Base-by-base conservation (phyloP, 352 stramenopile species). In the Phytophthora kernoviae region DNA sequence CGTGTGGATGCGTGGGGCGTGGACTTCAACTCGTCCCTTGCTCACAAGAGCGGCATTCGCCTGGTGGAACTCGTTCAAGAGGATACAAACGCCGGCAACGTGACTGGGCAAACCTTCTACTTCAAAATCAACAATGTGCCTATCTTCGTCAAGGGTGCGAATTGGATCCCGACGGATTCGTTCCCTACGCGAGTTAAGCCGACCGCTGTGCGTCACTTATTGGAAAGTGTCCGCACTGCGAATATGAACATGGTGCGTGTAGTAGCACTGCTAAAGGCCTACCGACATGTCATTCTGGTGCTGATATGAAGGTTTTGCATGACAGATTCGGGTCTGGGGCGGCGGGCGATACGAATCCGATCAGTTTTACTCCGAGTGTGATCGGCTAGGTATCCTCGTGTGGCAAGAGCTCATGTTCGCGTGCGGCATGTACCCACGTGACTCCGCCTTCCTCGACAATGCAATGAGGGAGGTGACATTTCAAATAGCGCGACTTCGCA, bases 341-440 rank as follows among this genome's bases (percentile, higher is more conserved):
- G 90, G 90, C 44, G 90, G 90, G 22, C 69, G 90, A 55, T 97
- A 96, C 55, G 84, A 96, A 58, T 81, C 75, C 6, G 83, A 95
- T 37, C 45, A 66, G 5, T 96, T 96, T 73, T 97, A 97, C 51
- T 65, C 65, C 2, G 56, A 87, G 15, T 94, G 85, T 37, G 88
- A 96, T 65, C 72, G 77, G 17, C 61, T 94, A 10, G 90, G 90
- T 11, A 67, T 97, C n/a, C 53, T 97, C 21, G 74, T 97, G 14
- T 97, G 88, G 85, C 86, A 96, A 52, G 90, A 97, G 68, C 70
- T 95, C 47, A 97, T 97, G 90, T 96, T 96, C 58, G 88, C 90
- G 8, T 96, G 88, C 54, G 84, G 81, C 42, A 85, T 93, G 78
- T 94, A 91, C 55, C 88, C 88, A 47, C 79, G 85, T 30, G 67